Evolutionary conservation across 306 rosid species (phyloP), one percentile per base, ranked within the genome.

Genomic region (Acacia crassicarpa): DNA sequence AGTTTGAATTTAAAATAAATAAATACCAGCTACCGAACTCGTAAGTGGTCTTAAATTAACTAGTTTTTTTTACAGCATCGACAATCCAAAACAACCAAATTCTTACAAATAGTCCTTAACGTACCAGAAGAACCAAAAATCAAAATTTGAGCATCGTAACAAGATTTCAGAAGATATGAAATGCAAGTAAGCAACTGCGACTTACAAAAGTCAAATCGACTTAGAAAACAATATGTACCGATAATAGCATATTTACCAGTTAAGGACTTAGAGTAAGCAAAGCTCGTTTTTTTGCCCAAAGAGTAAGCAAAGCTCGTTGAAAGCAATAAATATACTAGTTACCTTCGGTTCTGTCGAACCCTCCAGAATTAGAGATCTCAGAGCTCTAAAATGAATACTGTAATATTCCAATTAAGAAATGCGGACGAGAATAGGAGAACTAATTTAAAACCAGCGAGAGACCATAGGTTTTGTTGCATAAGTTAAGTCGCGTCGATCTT

Each of bases 31-130:
- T 1, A 79, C 27, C 69, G 35, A 61, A 63, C 75, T 70, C 84
- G 14, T 58, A 65, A 66, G 32, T 56, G 30, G 20, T 74, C 82
- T 17, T 80, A 80, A 83, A 66, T 9, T 56, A 75, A 75, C 65
- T 38, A 8, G 67, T 70, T 73, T 67, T 73, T 67, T 59, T 61
- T 45, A 68, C 65, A 59, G 32, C 49, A 77, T 74, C 30, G 63
- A 30, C 23, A 78, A 67, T 68, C 45, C 63, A 72, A 63, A 77
- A 70, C 22, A 25, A 23, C 1, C 33, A 41, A 62, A 9, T 10
- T 48, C 35, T 45, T 25, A 30, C 22, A 16, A 8, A 16, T 48
- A 43, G 3, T 76, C 70, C 49, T 76, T 32, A 77, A 65, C 32
- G 49, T 10, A 12, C 46, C 73, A 65, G 62, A 35, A 7, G 61